A percentile compares a stretch with the other conserved stretches of the same genome.
phyloP scores from a whole-genome alignment of 495 filamentous ascomycete species.

The Amphirosellinia nigrospora region DNA sequence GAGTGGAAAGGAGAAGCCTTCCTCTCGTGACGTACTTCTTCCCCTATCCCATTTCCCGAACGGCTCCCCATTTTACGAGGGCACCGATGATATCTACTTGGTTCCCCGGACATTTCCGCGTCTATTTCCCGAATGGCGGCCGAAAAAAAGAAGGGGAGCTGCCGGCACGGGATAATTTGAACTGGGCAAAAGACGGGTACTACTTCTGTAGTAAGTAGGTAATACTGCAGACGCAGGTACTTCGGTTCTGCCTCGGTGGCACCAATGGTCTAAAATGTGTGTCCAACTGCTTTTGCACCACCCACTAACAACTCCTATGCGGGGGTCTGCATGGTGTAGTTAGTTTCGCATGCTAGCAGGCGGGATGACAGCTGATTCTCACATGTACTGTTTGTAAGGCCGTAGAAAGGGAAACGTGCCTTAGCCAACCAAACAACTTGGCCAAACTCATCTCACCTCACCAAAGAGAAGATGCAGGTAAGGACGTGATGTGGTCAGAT shows the following conservation, averaged over 20 bases:
- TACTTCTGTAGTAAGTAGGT: not conserved
- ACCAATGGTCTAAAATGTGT: too few species aligned
- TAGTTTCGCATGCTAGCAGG: not conserved
- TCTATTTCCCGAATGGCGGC: not conserved
- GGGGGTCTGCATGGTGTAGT: not conserved
- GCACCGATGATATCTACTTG: not conserved
- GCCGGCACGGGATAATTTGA: not conserved
- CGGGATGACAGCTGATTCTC: not conserved
- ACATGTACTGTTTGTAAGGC: too few species aligned
- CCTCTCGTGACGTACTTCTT: not conserved
- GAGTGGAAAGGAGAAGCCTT: not conserved
- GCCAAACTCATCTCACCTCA: not conserved
- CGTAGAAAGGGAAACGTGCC: not conserved
- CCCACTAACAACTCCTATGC: not conserved
- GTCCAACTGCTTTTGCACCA: not conserved
- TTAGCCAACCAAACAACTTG: not conserved
- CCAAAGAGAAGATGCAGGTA: not conserved
- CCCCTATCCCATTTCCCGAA: not conserved
- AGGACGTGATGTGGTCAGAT: conserved; percentile 9
- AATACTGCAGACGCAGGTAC: not conserved
- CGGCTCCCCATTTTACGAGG: not conserved
- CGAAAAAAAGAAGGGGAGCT: not conserved
- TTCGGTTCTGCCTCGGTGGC: not conserved
- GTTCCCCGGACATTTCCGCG: not conserved
- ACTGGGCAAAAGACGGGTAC: not conserved